Evolutionary conservation across 176 grass and related monocot species (phyloP), one percentile per base, ranked within the genome.

Genomic region (Cenchrus americanus): DNA sequence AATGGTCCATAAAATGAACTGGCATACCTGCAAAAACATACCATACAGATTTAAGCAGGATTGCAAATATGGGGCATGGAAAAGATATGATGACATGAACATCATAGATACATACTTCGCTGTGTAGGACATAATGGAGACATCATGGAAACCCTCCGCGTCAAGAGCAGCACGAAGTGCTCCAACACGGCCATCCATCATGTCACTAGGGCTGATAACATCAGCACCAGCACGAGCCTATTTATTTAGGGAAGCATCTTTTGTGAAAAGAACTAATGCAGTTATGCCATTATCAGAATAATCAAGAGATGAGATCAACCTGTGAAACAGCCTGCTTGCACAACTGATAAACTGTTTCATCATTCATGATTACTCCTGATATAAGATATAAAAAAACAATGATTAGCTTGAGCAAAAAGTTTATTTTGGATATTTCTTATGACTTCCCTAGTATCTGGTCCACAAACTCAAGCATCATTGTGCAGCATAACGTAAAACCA

Each of bases 251-350:
- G 51, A 62, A 40, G 42, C 37, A 54, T 48, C 5, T 27, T 21
- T 85, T 37, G 52, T 47, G 61, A 52, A 81, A 23, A 63, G 18
- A 71, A 85, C 61, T 63, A 52, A 75, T 37, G 4, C 22, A 37
- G 48, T 59, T 73, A 30, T 67, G 64, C 0, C 21, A 76, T 73
- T 6, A 80, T 61, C 67, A 82, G 18, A 69, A 34, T 52, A 75
- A 75, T 62, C 23, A 73, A 84, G 57, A 58, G 49, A 52, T 71
- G 67, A 62, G 21, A 54, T 69, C 30, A 47, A 99, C 96, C 93
- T 99, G 96, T 81, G 93, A 94, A 88, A 99, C 91, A 65, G 96
- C 96, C 69, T 99, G 96, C 79, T 94, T 99, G 89, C 96, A 99
- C 74, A 99, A 83, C 78, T 99, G 96, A 87, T 99, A 81, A 69